Base-by-base conservation (phyloP, 768 basidiomycete genomes). In the Leccinum ochraceum region DNA sequence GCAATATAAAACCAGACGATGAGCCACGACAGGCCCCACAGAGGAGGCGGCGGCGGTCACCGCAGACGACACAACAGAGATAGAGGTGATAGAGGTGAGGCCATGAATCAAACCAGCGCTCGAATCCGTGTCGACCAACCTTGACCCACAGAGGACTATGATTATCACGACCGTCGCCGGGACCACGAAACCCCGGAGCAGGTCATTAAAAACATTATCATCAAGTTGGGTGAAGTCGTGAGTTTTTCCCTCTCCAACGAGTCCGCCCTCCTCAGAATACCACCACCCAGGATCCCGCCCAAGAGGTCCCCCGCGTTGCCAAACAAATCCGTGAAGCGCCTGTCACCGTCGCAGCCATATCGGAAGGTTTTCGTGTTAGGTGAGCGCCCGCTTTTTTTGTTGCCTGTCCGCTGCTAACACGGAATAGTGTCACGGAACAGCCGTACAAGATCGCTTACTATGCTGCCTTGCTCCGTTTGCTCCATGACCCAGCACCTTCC, bases 391-490 rank as follows among this genome's bases (percentile, higher is more conserved):
- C 28, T 22, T 57, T 6, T 42, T 13, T 8, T 13, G 17, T 55
- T 30, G 22, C 17, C 54, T 17, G 5, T 50, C 16, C 46, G 20
- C 52, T 56, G 58, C 55, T 73, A 52, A 63, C 49, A 20, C 3
- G 13, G 13, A 50, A 20, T 69, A 94, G 92, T 54, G 86, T 93
- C 56, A 93, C 89, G 1, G 93, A 98, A 75, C 90, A 97, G 67
- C 95, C 95, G 0, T 95, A 86, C 80, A 99, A 98, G 79, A 90
- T 92, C 37, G 89, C 94, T 0, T 90, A 87, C 70, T 95, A 94
- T 75, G 92, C 92, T 13, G 85, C 91, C 11, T 76, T 98, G 17
- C 80, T 97, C 53, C 82, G 87, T 22, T 75, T 86, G 42, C 78
- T 98, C 42, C 82, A 86, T 66, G 82, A 85, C 67, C 78, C 74